Percentiles rank a stretch among this genome's conserved stretches.
phyloP scores from a whole-genome alignment of 176 grass and related monocot genomes.

The Metroxylon sagu region DNA sequence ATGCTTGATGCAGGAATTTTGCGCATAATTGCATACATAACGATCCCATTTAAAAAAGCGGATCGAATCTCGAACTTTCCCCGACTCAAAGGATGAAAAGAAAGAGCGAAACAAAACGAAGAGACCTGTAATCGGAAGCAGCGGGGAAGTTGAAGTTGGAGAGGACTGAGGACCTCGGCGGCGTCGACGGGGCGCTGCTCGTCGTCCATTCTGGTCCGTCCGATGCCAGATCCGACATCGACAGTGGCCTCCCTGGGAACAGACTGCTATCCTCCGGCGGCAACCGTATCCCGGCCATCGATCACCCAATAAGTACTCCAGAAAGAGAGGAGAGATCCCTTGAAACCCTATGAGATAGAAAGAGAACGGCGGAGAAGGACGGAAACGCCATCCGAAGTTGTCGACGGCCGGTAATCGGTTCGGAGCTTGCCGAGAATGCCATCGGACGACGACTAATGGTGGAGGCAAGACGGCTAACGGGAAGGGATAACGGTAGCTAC shows the following conservation, averaged over 20 bases:
- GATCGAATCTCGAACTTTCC: too few relatives aligned
- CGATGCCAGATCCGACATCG: conserved; percentile 32
- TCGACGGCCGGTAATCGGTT: too few relatives aligned
- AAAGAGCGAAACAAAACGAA: not conserved
- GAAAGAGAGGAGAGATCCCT: not conserved
- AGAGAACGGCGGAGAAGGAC: not conserved
- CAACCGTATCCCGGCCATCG: conserved; percentile 86
- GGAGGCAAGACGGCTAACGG: too few relatives aligned
- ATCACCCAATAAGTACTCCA: not conserved
- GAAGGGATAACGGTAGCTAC: too few relatives aligned
- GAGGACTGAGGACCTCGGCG: not conserved
- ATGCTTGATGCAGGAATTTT: too few relatives aligned
- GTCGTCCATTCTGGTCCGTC: conserved; percentile 74
- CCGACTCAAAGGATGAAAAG: not conserved
- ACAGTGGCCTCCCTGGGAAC: conserved; percentile 36
- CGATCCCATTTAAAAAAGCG: too few relatives aligned
- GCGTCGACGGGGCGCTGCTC: conserved; percentile 19
- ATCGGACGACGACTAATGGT: too few relatives aligned
- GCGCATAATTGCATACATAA: too few relatives aligned
- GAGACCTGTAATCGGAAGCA: conserved; percentile 68
- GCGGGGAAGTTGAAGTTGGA: conserved; percentile 30
- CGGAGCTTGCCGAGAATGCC: too few relatives aligned
- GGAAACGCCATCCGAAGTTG: conserved; percentile 3
- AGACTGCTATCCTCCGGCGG: conserved; percentile 69
- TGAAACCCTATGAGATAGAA: not conserved